Evolutionary conservation across 176 grass and related monocot species (phyloP).

Genomic region (Zoysia japonica): DNA sequence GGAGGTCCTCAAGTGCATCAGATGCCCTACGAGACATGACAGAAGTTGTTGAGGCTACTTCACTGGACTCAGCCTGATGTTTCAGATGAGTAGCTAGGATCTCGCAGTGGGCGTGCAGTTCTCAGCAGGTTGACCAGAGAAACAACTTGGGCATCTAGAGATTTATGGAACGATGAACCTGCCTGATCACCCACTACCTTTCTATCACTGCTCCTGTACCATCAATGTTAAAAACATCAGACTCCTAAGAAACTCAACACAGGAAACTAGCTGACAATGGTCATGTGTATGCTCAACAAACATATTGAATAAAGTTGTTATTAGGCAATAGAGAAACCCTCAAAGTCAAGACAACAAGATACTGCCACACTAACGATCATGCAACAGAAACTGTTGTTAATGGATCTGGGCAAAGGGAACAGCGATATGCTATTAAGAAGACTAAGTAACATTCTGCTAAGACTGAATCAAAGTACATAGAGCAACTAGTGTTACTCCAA

Average conservation of each 20-base stretch:
- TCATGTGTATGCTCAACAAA: not conserved
- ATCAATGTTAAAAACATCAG: not conserved
- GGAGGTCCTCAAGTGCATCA: slow-evolving; percentile 73
- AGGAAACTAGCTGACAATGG: not conserved
- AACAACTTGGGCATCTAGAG: slow-evolving; percentile 81
- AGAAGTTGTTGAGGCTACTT: slow-evolving; percentile 50
- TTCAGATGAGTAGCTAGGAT: slow-evolving; percentile 59
- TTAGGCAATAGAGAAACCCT: not conserved
- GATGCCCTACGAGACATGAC: slow-evolving; percentile 57
- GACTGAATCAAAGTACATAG: not conserved
- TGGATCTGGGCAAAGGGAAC: not conserved
- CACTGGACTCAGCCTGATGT: slow-evolving; percentile 45
- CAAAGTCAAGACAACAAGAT: not conserved
- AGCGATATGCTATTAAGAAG: not conserved
- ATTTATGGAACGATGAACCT: slow-evolving; percentile 66
- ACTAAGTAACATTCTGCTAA: not conserved
- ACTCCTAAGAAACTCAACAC: not conserved
- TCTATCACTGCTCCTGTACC: slow-evolving; percentile 66
- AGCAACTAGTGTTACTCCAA: not conserved
- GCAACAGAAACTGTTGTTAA: slow-evolving; percentile 17
- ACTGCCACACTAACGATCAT: not conserved
- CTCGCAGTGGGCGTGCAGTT: slow-evolving; percentile 57
- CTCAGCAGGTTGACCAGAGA: slow-evolving; percentile 71
- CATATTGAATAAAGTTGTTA: not conserved
- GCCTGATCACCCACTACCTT: slow-evolving; percentile 58